Percentiles rank a stretch among this genome's conserved stretches.
phyloP scores from a whole-genome alignment of 768 basidiomycete genomes.

The Psilocybe cubensis region DNA sequence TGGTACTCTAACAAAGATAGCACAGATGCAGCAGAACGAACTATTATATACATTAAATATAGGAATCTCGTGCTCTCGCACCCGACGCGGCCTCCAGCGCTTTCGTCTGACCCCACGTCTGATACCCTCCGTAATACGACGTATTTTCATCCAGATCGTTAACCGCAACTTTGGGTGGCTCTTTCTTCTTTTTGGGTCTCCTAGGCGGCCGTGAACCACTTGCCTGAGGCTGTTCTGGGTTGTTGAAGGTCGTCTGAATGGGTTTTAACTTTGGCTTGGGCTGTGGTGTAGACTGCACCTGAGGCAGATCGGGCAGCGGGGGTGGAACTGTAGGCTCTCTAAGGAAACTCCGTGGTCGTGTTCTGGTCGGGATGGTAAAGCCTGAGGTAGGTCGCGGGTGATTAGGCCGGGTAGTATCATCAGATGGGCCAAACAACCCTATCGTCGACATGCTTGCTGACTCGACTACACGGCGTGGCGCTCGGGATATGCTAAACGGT shows the following conservation, averaged over 20 bases:
- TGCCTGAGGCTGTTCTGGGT: slow-evolving; percentile 2
- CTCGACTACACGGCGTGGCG: slow-evolving; percentile 4
- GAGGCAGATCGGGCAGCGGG: not conserved
- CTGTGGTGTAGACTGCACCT: not conserved
- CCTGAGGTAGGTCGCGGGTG: not conserved
- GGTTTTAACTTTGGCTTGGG: not conserved
- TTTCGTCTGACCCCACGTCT: slow-evolving; percentile 23
- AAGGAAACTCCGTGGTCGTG: not conserved
- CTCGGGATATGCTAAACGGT: not conserved
- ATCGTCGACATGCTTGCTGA: slow-evolving; percentile 5
- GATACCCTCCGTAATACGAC: slow-evolving; percentile 23
- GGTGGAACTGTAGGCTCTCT: not conserved
- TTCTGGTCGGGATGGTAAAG: not conserved
- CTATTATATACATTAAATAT: slow-evolving; percentile 6
- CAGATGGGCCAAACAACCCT: slow-evolving; percentile 1
- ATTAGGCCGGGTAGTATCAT: not conserved
- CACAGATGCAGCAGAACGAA: not conserved
- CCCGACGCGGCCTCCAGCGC: slow-evolving; percentile 18
- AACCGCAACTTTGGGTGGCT: not conserved
- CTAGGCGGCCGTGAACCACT: slow-evolving; percentile 7
- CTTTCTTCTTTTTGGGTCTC: not conserved
- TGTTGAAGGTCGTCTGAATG: not conserved
- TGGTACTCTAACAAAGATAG: not conserved
- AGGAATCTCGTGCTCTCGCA: slow-evolving; percentile 18
- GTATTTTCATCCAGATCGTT: slow-evolving; percentile 11